A percentile compares a stretch with the other conserved stretches of the same genome.
phyloP scores from a whole-genome alignment of 495 filamentous ascomycete genomes.

The Neurospora sp. region DNA sequence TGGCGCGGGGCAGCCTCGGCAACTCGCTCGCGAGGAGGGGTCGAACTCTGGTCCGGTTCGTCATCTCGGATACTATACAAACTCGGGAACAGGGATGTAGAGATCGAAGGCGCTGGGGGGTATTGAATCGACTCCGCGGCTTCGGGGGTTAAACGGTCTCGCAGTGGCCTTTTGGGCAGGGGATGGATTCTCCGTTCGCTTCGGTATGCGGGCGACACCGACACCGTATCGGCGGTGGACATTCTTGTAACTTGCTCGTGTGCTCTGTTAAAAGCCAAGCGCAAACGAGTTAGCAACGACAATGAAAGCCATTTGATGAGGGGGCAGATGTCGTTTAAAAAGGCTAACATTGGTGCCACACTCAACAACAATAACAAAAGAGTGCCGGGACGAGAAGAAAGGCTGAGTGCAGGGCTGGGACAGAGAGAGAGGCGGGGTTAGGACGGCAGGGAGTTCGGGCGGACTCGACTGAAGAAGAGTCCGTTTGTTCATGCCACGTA shows the following conservation, averaged over 20 bases:
- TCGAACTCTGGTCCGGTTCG: constrained; percentile 11
- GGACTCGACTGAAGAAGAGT: not conserved
- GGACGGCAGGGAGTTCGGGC: not conserved
- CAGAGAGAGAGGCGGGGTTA: not conserved
- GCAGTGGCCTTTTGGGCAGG: constrained; percentile 75
- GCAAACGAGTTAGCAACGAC: constrained; percentile 8
- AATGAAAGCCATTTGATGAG: not conserved
- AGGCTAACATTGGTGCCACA: not conserved
- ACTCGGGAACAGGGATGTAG: constrained; percentile 66
- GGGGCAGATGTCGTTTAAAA: not conserved
- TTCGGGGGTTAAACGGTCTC: constrained; percentile 75
- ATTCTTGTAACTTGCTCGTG: constrained; percentile 26
- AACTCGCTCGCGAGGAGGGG: constrained; percentile 10
- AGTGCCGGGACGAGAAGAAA: not conserved
- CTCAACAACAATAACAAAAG: not conserved
- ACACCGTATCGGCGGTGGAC: constrained; percentile 59
- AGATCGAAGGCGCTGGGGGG: constrained; percentile 57
- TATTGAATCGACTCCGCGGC: constrained; percentile 75
- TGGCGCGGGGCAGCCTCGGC: constrained; percentile 18
- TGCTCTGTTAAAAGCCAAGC: constrained; percentile 9
- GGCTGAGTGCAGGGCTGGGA: not conserved
- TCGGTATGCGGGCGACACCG: constrained; percentile 54
- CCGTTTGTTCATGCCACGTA: not conserved
- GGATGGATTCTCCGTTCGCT: constrained; percentile 81
- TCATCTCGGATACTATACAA: constrained; percentile 44